Conservation (phyloP, 2,329 filamentous ascomycete species). For the Sporothrix brasiliensis region DNA sequence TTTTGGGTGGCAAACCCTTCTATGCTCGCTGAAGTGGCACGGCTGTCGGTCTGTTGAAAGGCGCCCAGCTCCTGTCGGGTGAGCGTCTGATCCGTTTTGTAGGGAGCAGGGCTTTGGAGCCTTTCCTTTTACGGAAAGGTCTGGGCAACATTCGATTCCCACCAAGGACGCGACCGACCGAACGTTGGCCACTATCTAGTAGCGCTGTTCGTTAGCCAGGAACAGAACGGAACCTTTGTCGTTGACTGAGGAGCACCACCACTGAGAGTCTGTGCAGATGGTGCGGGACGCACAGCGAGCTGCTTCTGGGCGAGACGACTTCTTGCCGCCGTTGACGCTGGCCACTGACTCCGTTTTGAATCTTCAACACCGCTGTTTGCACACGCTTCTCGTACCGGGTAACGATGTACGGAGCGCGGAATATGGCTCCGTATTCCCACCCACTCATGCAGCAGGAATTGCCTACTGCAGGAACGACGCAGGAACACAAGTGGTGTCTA, state of each 20-base stretch:
- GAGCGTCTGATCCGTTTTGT: constrained; percentile 6
- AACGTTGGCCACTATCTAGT: constrained; percentile 1
- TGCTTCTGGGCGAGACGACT: neutral
- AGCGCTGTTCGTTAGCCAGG: constrained; percentile 21
- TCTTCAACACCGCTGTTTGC: constrained; percentile 17
- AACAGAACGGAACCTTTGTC: constrained; percentile 16
- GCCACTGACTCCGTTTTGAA: neutral
- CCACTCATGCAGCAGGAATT: constrained; percentile 18
- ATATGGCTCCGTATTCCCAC: constrained; percentile 12
- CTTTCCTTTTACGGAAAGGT: constrained; percentile 5
- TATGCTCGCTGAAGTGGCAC: neutral
- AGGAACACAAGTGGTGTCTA: constrained; percentile 25
- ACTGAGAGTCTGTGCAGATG: constrained; percentile 11
- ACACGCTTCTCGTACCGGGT: neutral
- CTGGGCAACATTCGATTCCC: neutral
- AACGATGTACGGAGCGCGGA: constrained; percentile 22
- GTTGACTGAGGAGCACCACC: neutral
- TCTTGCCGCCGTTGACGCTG: constrained; percentile 12
- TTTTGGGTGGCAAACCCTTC: neutral
- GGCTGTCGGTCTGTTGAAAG: constrained; percentile 17
- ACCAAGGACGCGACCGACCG: constrained; percentile 12
- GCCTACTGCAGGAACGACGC: constrained; percentile 21
- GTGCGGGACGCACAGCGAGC: neutral
- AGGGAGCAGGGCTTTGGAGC: constrained; percentile 9
- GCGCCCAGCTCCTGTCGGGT: neutral